phyloP scores from a whole-genome alignment of 129 eudicot genomes.

The Flaveria brownii region DNA sequence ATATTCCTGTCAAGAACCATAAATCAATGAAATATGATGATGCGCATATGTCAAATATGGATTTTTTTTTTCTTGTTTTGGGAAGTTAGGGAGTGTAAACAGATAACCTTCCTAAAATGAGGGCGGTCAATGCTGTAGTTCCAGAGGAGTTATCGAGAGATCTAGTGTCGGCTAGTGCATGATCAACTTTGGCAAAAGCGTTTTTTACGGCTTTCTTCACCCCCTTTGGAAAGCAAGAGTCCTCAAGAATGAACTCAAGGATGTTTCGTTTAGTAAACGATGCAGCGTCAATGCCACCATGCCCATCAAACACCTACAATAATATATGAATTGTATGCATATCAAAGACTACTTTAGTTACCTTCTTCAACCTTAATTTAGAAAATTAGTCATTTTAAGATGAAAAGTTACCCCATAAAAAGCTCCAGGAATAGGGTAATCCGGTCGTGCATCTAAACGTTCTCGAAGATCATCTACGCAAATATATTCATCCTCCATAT shows the following conservation, averaged over 20 bases:
- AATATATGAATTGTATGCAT: neutral
- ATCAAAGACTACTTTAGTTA: neutral
- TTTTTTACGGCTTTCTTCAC: slow-evolving; percentile 63
- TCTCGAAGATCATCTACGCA: slow-evolving; percentile 74
- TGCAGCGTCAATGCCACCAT: slow-evolving; percentile 87
- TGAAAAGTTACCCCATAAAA: slow-evolving; percentile 69
- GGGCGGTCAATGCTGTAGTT: slow-evolving; percentile 77
- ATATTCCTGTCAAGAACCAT: slow-evolving; percentile 45
- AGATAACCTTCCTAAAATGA: slow-evolving; percentile 69
- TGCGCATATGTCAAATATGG: neutral
- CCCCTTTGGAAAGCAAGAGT: slow-evolving; percentile 58
- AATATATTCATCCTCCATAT: slow-evolving; percentile 82
- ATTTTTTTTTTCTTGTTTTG: neutral
- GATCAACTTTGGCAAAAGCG: slow-evolving; percentile 78
- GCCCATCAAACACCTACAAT: slow-evolving; percentile 84
- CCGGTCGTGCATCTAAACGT: slow-evolving; percentile 38
- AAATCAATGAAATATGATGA: no score
- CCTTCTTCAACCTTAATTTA: neutral
- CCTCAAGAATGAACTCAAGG: slow-evolving; percentile 59
- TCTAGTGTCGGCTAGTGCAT: slow-evolving; percentile 66
- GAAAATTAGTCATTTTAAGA: neutral
- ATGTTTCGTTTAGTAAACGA: slow-evolving; percentile 61
- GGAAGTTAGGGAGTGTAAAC: neutral
- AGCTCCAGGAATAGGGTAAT: slow-evolving; percentile 65
- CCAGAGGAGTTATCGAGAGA: slow-evolving; percentile 73